These are phyloP conservation scores for Omphalotus guepiniiformis DNA, from an alignment of 768 basidiomycete genomes.

Conservation along the genomic window DNA sequence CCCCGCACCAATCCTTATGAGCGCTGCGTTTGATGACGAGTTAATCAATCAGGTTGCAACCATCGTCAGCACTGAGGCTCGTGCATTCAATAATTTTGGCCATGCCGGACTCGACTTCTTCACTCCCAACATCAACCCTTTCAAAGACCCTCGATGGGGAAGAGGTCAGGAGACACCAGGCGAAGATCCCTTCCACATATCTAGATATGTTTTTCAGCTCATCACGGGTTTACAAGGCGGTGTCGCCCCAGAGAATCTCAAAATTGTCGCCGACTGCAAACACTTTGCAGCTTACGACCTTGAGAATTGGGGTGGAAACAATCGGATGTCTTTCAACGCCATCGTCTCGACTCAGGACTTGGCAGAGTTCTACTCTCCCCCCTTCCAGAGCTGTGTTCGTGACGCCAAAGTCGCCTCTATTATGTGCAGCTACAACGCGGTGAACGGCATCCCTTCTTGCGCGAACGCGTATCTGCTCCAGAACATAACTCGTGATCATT, in stretches of 20 bases:
- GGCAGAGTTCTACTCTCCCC: conserved; percentile 43
- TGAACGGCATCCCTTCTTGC: conserved; percentile 56
- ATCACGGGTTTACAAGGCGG: conserved; percentile 55
- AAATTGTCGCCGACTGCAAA: conserved; percentile 55
- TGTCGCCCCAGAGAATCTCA: conserved; percentile 40
- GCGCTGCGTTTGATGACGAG: conserved; percentile 51
- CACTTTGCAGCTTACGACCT: conserved; percentile 59
- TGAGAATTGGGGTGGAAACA: conserved; percentile 50
- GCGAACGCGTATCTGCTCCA: conserved; percentile 51
- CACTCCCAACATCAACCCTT: conserved; percentile 55
- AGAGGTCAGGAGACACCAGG: conserved; percentile 60
- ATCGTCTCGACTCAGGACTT: conserved; percentile 51
- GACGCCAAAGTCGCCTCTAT: conserved; percentile 57
- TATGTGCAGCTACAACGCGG: conserved; percentile 63
- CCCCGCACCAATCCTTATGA: conserved; percentile 51
- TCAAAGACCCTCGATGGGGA: conserved; percentile 63
- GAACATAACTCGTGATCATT: conserved; percentile 44
- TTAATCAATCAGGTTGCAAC: conserved; percentile 46
- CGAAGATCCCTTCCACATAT: conserved; percentile 51
- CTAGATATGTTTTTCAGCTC: conserved; percentile 50
- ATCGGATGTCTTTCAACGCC: conserved; percentile 48
- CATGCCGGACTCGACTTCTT: conserved; percentile 53
- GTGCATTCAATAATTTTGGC: conserved; percentile 53
- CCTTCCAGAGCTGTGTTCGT: conserved; percentile 57
- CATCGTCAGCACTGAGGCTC: conserved; percentile 51